Base-by-base conservation (phyloP, 2,329 filamentous ascomycete genomes). In the Parastagonospora avenae region DNA sequence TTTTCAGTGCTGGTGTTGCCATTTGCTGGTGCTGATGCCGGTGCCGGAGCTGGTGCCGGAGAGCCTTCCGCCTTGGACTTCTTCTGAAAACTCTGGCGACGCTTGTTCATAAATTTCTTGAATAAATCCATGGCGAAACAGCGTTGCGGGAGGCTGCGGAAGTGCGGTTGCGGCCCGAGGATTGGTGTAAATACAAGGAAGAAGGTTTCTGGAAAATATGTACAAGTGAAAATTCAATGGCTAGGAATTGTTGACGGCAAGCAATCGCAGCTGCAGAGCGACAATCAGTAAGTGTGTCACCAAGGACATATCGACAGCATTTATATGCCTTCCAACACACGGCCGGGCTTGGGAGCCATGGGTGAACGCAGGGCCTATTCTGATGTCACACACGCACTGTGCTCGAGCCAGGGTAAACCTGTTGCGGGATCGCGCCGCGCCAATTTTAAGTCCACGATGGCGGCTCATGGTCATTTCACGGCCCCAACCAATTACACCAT, bases 381-480 rank as follows among this genome's bases (percentile, higher is more conserved):
- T 71, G 66, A 71, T 71, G 70, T 68, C 63, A 68, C 63, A 63
- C 54, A 64, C 39, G 32, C 40, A 24, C 32, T 16, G 8, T 39
- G 38, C 30, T 51, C 37, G 43, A 46, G 46, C 42, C 31, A 46
- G 41, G 56, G 43, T 40, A 62, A 60, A 60, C 58, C 56, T 55
- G 62, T 54, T 62, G 52, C 38, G 42, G 51, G 46, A 62, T 58
- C 50, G 56, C 35, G 54, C 50, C 32, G 38, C 49, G 53, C 53
- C 53, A 58, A 46, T 44, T 36, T 40, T 33, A 54, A 51, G 54
- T 56, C 35, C 42, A 38, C 39, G 38, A 50, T 57, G 42, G 52
- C 55, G 55, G 55, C 55, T 53, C 42, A 35, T 49, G 52, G 56
- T 60, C 57, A 59, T 57, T 59, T 51, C 38, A 43, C 48, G 29